phyloP scores from a whole-genome alignment of 2,329 filamentous ascomycete genomes.

The Sclerotinia borealis region DNA sequence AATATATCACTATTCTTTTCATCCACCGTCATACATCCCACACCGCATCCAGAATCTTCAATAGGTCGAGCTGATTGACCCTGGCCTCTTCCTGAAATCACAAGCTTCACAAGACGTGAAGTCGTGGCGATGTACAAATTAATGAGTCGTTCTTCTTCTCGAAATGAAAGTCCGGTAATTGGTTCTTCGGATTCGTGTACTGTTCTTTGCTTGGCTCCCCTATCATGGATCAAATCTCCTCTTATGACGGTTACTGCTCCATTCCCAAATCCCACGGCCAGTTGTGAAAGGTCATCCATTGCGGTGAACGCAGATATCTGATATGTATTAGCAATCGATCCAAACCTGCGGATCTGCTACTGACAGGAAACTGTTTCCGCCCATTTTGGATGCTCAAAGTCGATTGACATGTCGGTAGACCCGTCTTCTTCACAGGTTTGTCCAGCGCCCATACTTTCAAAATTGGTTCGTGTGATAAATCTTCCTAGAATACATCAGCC shows the following conservation, averaged over 20 bases:
- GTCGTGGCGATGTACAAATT: conserved; percentile 92
- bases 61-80: conserved; percentile 82
- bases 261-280: conserved; percentile 93
- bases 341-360: conserved; percentile 25
- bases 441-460: conserved; percentile 98
- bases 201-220: conserved; percentile 87
- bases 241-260: conserved; percentile 89
- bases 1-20: conserved; percentile 75
- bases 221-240: conserved; percentile 90
- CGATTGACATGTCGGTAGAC: conserved; percentile 79
- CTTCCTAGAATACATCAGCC: conserved; percentile 54
- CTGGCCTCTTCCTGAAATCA: conserved; percentile 82
- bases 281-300: conserved; percentile 81
- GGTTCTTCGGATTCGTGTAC: conserved; percentile 97
- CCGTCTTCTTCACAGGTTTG: conserved; percentile 89
- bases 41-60: conserved; percentile 81
- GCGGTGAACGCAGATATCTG: conserved; percentile 84
- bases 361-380: conserved; percentile 83
- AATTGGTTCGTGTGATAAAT: conserved; percentile 78
- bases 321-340: background rate
- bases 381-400: conserved; percentile 83
- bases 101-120: conserved; percentile 75
- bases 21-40: conserved; percentile 94
- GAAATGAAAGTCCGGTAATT: conserved; percentile 82
- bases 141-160: conserved; percentile 52